Conservation (phyloP, 1,284 basidiomycete genomes). For the Ustilago nuda region DNA sequence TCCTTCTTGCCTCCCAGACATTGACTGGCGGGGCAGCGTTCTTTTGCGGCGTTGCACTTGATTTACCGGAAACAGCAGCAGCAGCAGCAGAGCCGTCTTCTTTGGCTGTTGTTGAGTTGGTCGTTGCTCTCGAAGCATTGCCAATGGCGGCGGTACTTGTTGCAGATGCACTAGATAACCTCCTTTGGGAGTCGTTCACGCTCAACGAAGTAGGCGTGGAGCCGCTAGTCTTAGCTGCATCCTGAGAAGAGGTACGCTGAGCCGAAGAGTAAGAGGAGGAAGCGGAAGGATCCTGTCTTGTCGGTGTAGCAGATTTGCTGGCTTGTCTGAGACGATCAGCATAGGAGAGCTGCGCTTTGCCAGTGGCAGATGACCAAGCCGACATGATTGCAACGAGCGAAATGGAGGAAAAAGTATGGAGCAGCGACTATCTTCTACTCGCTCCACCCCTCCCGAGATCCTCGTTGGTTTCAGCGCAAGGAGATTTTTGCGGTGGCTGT, state of each 20-base stretch:
- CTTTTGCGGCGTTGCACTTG: constrained; percentile 1
- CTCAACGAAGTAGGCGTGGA: constrained; percentile 7
- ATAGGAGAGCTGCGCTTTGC: constrained; percentile 57
- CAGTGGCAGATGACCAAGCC: constrained; percentile 52
- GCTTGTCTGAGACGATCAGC: constrained; percentile 55
- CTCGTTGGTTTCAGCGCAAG: constrained; percentile 4
- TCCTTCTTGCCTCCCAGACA: constrained; percentile 56
- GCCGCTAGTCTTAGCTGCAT: constrained; percentile 1
- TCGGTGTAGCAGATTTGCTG: constrained; percentile 22
- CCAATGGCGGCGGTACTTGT: constrained; percentile 5
- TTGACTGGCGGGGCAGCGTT: constrained; percentile 36
- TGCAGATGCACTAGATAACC: constrained; percentile 14
- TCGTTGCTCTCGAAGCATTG: constrained; percentile 7
- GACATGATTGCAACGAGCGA: constrained; percentile 39
- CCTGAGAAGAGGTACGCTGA: constrained; percentile 8
- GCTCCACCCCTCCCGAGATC: constrained; percentile 12
- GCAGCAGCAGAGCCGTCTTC: constrained; percentile 5
- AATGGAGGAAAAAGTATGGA: constrained; percentile 6
- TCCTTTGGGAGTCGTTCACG: constrained; percentile 6
- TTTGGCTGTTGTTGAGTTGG: constrained; percentile 1
- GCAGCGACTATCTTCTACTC: constrained; percentile 19
- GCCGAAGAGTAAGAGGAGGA: constrained; percentile 10
- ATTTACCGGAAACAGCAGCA: neutral
- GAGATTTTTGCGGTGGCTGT: neutral
- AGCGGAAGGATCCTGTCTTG: constrained; percentile 18